Base-by-base conservation (phyloP, 2,329 filamentous ascomycete genomes). In the Gremmenia infestans region DNA sequence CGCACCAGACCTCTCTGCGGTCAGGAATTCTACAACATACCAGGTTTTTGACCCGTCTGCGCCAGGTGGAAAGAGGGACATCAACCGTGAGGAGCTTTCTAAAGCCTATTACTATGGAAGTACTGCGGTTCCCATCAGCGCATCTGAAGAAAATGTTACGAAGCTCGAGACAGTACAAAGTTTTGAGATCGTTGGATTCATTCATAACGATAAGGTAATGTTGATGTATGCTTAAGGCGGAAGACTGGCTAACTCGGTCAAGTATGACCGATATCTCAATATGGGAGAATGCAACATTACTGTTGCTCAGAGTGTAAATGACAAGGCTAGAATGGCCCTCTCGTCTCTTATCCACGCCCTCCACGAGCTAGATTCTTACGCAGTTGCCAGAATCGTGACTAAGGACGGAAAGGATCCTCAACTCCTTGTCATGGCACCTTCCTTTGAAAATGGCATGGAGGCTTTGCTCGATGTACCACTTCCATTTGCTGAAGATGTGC, bases 81-180 rank as follows among this genome's bases (percentile, higher is more conserved):
- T 99, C 25, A 83, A 88, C 28, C 84, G 85, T 56, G 91, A 96
- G 14, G 83, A 90, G 15, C 78, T 99, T 39, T 90, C 90, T n/a
- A 96, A 91, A 70, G 94, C 94, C 0, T 99, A 93, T 67, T 86
- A 91, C 67, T 99, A 99, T 69, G 94, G 94, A 47, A 82, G 91
- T 55, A 97, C 93, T 0, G 91, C 89, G 2, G 93, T 99, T 1
- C 86, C 88, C 63, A 96, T 99, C 63, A 89, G 84, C 62, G 86
- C 92, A 64, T 88, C 88, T 0, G 93, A 99, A 65, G 81, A 87
- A 70, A 91, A 92, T 63, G 85, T 97, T 55, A 96, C 91, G n/a
- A 91, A 88, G 61, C 79, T 97, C 36, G 87, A 95, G 65, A 94
- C 91, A 0, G 72, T 75, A 9, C 86, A 88, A 56, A 80, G 81